Evolutionary conservation across 371 early-diverging fungal genomes (phyloP).

Genomic region (Lichtheimia ornata): DNA sequence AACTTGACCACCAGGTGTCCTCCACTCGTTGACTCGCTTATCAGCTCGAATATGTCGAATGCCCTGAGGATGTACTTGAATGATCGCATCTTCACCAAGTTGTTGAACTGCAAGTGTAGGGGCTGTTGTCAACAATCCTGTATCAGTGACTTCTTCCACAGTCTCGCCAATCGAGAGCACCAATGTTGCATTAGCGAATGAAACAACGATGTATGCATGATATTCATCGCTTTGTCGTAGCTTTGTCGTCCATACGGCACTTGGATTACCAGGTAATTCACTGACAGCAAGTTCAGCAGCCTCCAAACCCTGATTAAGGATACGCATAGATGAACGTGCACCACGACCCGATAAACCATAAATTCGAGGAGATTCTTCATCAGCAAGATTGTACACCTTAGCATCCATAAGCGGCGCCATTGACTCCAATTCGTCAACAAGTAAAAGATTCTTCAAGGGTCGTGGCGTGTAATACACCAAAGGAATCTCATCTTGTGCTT

Average conservation of each 20-base stretch:
- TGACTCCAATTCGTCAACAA: conserved; percentile 90
- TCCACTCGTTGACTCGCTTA: conserved; percentile 93
- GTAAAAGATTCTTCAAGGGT: conserved; percentile 78
- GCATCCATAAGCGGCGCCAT: conserved; percentile 77
- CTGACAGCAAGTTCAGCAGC: conserved; percentile 89
- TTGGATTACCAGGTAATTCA: conserved; percentile 92
- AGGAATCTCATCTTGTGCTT: conserved; percentile 43
- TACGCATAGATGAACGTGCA: conserved; percentile 78
- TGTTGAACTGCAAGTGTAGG: conserved; percentile 87
- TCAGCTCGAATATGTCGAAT: conserved; percentile 88
- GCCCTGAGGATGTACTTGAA: conserved; percentile 89
- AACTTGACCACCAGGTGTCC: conserved; percentile 71
- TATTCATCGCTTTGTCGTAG: conserved; percentile 63
- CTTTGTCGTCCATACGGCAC: conserved; percentile 93
- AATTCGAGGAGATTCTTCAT: conserved; percentile 93
- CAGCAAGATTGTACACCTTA: conserved; percentile 81
- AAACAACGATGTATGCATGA: conserved; percentile 90
- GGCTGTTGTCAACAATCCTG: conserved; percentile 79
- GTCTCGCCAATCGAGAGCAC: conserved; percentile 93
- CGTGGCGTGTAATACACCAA: conserved; percentile 80
- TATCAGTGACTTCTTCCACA: conserved; percentile 92
- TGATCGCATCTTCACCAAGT: conserved; percentile 85
- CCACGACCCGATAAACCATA: conserved; percentile 90
- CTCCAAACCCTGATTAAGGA: conserved; percentile 91
- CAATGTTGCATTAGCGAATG: conserved; percentile 91